Percentiles rank a stretch among this genome's conserved stretches.
phyloP scores from a whole-genome alignment of 1,284 basidiomycete species.

The Sporisorium scitamineum region DNA sequence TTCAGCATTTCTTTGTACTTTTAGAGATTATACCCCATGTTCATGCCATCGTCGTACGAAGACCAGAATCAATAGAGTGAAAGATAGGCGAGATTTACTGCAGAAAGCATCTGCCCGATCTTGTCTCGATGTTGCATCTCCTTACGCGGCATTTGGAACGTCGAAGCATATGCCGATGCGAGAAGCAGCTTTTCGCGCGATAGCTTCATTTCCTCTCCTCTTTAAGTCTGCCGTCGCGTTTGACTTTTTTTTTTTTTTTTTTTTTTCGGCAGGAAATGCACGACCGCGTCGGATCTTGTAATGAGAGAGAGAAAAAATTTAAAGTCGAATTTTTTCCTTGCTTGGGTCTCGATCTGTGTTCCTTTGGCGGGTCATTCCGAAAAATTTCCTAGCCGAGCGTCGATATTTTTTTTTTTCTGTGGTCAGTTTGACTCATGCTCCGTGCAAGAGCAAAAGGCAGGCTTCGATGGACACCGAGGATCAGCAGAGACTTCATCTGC shows the following conservation, averaged over 20 bases:
- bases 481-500: neutral
- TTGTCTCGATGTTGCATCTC: neutral
- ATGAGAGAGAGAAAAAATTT: neutral
- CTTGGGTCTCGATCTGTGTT: too few relatives aligned
- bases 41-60: neutral
- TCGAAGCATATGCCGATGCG: neutral
- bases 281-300: slow-evolving; percentile 14
- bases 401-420: slow-evolving; percentile 1
- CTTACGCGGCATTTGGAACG: neutral
- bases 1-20: slow-evolving; percentile 7
- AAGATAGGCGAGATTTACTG: neutral
- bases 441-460: neutral
- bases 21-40: neutral
- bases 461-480: slow-evolving; percentile 1
- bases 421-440: neutral
- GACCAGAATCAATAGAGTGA: neutral
- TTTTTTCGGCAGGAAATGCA: too few relatives aligned
- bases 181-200: slow-evolving; percentile 1
- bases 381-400: slow-evolving; percentile 5
- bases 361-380: neutral
- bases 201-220: too few relatives aligned
- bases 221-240: slow-evolving; percentile 4
- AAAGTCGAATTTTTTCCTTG: slow-evolving; percentile 13
- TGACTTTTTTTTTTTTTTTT: too few relatives aligned
- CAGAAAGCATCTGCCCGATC: neutral